Percentiles rank a stretch among this genome's conserved stretches.
Evolutionary conservation across 108 stramenopile species (phyloP).

Genomic region (Nannochloropsis salina): DNA sequence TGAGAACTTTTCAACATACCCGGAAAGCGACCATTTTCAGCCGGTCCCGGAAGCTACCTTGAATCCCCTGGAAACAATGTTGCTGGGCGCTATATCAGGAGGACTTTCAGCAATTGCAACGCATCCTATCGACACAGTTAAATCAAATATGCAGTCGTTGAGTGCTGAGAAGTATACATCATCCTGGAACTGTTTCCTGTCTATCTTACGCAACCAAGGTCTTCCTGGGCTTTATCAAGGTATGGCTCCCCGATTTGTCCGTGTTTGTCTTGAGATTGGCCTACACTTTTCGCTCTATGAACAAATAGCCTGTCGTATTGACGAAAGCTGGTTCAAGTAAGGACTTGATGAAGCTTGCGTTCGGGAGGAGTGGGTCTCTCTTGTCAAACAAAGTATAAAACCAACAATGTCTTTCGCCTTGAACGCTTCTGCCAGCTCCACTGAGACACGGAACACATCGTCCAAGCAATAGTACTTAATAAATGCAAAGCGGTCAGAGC

Average conservation of each 20-base stretch:
- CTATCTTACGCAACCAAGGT: constrained; percentile 21
- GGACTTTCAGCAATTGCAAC: constrained; percentile 33
- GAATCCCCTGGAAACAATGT: neutral
- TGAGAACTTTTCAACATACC: too few relatives aligned
- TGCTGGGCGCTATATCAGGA: constrained; percentile 28
- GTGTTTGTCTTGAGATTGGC: constrained; percentile 37
- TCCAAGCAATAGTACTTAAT: too few relatives aligned
- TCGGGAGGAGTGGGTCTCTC: too few relatives aligned
- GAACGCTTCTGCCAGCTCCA: too few relatives aligned
- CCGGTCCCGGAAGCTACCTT: neutral
- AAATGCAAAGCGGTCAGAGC: too few relatives aligned
- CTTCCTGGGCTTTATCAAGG: constrained; percentile 33
- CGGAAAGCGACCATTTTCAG: too few relatives aligned
- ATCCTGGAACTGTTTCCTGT: constrained; percentile 25
- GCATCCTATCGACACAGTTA: constrained; percentile 44
- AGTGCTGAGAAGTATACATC: constrained; percentile 22
- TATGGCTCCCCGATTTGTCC: constrained; percentile 30
- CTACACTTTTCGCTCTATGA: constrained; percentile 36
- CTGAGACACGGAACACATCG: too few relatives aligned
- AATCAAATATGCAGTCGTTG: constrained; percentile 32
- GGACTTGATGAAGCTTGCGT: too few relatives aligned
- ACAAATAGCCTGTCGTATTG: neutral
- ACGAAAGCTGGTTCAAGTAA: too few relatives aligned
- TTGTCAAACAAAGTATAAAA: too few relatives aligned
- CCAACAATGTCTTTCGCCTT: too few relatives aligned